phyloP scores from a whole-genome alignment of 2,329 filamentous ascomycete species.

The Zymoseptoria pseudotritici region DNA sequence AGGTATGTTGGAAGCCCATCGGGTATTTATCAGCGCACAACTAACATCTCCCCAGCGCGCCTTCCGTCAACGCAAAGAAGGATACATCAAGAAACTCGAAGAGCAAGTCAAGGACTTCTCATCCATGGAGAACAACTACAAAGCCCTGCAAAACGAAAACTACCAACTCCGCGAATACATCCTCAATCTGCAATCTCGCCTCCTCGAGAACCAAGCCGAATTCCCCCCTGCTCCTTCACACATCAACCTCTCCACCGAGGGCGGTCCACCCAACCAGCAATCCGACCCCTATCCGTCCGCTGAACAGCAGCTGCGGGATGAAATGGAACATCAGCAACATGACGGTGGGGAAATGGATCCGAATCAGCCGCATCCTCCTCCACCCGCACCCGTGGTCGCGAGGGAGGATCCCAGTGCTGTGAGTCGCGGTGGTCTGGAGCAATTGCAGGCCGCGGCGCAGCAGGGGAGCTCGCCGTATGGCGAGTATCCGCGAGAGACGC shows the following conservation, averaged over 20 bases:
- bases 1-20: slow-evolving; percentile 54
- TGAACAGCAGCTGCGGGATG: slow-evolving; percentile 18
- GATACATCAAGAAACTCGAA: slow-evolving; percentile 96
- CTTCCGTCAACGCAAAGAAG: slow-evolving; percentile 94
- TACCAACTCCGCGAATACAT: slow-evolving; percentile 88
- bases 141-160: slow-evolving; percentile 79
- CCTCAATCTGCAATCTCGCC: slow-evolving; percentile 76
- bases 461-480: slow-evolving; percentile 11
- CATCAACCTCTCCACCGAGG: slow-evolving; percentile 51
- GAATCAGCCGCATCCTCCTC: slow-evolving; percentile 3
- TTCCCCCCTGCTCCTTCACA: slow-evolving; percentile 76
- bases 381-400: slow-evolving; percentile 16
- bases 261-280: slow-evolving; percentile 5
- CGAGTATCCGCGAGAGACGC: slow-evolving; percentile 9
- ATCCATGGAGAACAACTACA: slow-evolving; percentile 68
- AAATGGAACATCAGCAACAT: slow-evolving; percentile 13
- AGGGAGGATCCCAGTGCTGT: slow-evolving; percentile 8
- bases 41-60: slow-evolving; percentile 57
- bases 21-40: not conserved
- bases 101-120: slow-evolving; percentile 79
- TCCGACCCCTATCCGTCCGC: slow-evolving; percentile 14
- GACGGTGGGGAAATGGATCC: not conserved
- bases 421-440: slow-evolving; percentile 18
- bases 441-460: slow-evolving; percentile 20
- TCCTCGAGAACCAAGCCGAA: slow-evolving; percentile 77